These are phyloP conservation scores for Quercus suber DNA, from an alignment of 306 rosid species.

Conservation along the genomic window DNA sequence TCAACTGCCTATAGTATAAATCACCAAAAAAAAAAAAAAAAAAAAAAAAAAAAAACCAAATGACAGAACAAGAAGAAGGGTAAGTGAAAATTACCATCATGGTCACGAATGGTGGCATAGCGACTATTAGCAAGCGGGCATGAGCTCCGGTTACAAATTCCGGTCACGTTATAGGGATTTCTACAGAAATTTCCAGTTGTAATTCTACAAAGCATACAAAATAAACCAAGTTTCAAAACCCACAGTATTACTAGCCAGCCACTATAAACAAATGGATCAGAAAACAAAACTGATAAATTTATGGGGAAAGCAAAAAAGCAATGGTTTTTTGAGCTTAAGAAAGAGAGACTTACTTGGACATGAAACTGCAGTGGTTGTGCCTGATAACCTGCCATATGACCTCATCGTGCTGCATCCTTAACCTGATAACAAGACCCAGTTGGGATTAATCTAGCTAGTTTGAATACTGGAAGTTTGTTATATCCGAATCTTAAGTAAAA, in stretches of 20 bases:
- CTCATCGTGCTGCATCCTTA: slow-evolving; percentile 43
- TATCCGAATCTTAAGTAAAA: too few species aligned
- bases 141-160: slow-evolving; percentile 88
- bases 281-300: background rate
- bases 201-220: slow-evolving; percentile 44
- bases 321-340: background rate
- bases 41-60: background rate
- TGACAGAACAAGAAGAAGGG: background rate
- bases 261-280: background rate
- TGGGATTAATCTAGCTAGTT: too few species aligned
- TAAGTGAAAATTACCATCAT: slow-evolving; percentile 54
- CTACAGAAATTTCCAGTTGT: slow-evolving; percentile 73
- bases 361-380: slow-evolving; percentile 54
- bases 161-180: slow-evolving; percentile 86
- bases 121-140: slow-evolving; percentile 96
- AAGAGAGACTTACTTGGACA: slow-evolving; percentile 38
- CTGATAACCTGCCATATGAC: slow-evolving; percentile 47
- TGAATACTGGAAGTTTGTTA: too few species aligned
- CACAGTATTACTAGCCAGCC: background rate
- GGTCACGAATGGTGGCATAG: slow-evolving; percentile 85
- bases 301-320: background rate
- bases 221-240: background rate
- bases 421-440: too few species aligned
- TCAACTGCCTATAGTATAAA: too few species aligned
- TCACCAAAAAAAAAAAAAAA: background rate